Evolutionary conservation across 2,329 filamentous ascomycete genomes (phyloP), one percentile per base, ranked within the genome.

Genomic region (Pleurostoma richardsiae): DNA sequence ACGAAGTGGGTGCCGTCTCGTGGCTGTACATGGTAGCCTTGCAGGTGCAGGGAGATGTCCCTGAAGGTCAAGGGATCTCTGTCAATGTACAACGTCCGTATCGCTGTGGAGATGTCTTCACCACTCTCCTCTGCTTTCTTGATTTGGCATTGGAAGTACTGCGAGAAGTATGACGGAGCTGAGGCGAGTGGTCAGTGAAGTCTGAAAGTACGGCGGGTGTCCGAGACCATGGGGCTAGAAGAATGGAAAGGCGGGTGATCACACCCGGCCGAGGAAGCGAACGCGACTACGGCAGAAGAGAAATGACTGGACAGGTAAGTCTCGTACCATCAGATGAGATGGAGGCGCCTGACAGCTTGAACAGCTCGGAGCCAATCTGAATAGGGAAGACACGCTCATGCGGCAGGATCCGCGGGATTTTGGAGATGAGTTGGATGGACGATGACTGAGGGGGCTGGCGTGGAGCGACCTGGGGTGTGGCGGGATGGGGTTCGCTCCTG

Each of bases 121-220:
- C 79, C 79, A 47, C 77, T 76, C 41, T 79, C 74, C 49, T 82
- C 77, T 42, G 79, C 84, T 55, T 74, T 70, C 48, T 80, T 77
- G 39, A 96, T 68, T 68, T 96, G 91, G 58, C 88, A 88, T 56
- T 84, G 77, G 66, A 97, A 97, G 71, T 94, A 96, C 56, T 90
- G 86, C 26, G 92, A 95, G 69, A 97, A 96, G 67, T 96, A 96
- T 43, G 91, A 96, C 49, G 92, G 92, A 59, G 90, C 92, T 95
- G 48, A 19, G 19, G 19, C 19, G 19, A 19, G 19, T 19, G 19
- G 19, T 19, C 19, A 19, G 19, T 19, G 19, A 19, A 19, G 19
- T 19, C 19, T 19, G 19, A 19, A 19, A 19, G 19, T 19, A 19
- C 19, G 19, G 19, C 19, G 19, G 19, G 19, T 19, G 19, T 19